A percentile compares a stretch with the other conserved stretches of the same genome.
Conservation (phyloP, 768 basidiomycete species). For the Suillus tomentosus region DNA sequence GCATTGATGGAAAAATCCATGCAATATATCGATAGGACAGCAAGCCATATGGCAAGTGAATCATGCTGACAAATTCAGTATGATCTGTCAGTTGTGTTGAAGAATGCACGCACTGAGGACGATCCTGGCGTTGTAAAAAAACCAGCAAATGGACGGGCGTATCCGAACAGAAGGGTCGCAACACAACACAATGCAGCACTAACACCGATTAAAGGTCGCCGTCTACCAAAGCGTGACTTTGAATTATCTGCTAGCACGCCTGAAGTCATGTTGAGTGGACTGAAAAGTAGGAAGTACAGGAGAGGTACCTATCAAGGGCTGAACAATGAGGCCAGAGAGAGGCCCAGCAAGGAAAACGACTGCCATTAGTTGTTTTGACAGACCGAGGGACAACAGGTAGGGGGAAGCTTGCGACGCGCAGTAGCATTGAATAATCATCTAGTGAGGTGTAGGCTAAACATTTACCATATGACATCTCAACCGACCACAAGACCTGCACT, state of each 20-base stretch:
- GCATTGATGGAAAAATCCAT: conserved; percentile 69
- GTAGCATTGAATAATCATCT: neutral
- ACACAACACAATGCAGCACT: conserved; percentile 66
- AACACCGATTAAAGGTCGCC: conserved; percentile 82
- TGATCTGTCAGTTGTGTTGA: neutral
- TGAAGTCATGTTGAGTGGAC: conserved; percentile 12
- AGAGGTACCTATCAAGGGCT: conserved; percentile 77
- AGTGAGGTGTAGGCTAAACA: conserved; percentile 36
- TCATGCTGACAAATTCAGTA: conserved; percentile 49
- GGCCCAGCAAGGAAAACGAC: conserved; percentile 93
- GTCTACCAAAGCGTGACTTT: conserved; percentile 78
- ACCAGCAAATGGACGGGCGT: conserved; percentile 67
- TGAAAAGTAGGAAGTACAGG: neutral
- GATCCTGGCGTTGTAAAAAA: conserved; percentile 41
- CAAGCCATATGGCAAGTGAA: conserved; percentile 71
- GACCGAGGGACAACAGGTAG: conserved; percentile 85
- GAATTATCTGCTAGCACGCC: conserved; percentile 81
- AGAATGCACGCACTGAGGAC: conserved; percentile 31
- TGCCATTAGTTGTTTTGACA: conserved; percentile 85
- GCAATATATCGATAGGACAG: conserved; percentile 67
- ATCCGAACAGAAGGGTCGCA: conserved; percentile 84
- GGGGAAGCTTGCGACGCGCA: conserved; percentile 59
- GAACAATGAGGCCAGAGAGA: conserved; percentile 85
- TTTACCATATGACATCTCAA: conserved; percentile 92
- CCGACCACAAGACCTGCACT: conserved; percentile 89